A percentile compares a stretch with the other conserved stretches of the same genome.
These are phyloP conservation scores for Botrytis byssoidea DNA, from an alignment of 2,329 filamentous ascomycete genomes.

Conservation along the genomic window DNA sequence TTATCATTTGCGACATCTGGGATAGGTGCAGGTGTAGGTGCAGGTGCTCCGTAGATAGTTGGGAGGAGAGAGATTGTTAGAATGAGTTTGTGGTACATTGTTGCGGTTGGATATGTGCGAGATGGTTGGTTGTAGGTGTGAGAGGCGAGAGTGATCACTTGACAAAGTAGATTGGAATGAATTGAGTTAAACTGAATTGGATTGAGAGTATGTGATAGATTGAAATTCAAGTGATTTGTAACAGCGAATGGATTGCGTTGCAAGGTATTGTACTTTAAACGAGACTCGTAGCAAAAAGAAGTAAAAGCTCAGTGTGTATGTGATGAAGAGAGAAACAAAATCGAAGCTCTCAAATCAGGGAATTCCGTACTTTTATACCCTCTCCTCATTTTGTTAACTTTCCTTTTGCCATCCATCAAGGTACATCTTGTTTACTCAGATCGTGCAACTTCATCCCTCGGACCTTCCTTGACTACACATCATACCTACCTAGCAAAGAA, in stretches of 20 bases:
- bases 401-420: not conserved
- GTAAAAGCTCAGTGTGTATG: not conserved
- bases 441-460: not conserved
- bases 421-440: not conserved
- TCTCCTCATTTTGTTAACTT: not conserved
- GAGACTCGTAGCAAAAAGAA: not conserved
- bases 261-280: not conserved
- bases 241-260: not conserved
- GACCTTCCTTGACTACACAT: not conserved
- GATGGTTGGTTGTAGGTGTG: not conserved
- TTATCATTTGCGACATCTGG: not conserved
- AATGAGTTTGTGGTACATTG: not conserved
- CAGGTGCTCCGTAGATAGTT: not conserved
- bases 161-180: not conserved
- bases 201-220: not conserved
- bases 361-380: slow-evolving; percentile 1
- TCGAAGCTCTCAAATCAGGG: not conserved
- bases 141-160: not conserved
- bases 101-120: not conserved
- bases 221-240: not conserved
- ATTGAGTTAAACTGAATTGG: not conserved
- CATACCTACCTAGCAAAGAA: not conserved
- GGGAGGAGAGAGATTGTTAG: not conserved
- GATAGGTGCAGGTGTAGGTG: not conserved
- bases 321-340: not conserved